Evolutionary conservation across 1,284 basidiomycete species (phyloP).

Genomic region (Fomes fomentarius): DNA sequence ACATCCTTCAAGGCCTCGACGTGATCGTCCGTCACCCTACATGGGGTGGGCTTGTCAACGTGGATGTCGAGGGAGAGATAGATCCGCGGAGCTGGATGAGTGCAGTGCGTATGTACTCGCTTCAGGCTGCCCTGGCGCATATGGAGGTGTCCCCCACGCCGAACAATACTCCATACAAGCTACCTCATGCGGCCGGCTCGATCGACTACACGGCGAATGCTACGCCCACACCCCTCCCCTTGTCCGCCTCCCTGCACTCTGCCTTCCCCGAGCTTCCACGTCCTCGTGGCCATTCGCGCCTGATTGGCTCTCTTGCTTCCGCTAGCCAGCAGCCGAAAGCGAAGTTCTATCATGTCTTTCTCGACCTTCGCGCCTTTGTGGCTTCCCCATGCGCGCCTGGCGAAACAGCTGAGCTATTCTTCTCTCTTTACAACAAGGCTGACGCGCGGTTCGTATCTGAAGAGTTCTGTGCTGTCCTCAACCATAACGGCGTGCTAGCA

Average conservation of each 20-base stretch:
- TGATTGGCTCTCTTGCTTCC: slow-evolving; percentile 47
- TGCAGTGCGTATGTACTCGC: slow-evolving; percentile 86
- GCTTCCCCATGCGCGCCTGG: slow-evolving; percentile 89
- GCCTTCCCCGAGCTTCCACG: slow-evolving; percentile 62
- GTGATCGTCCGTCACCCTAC: slow-evolving; percentile 94
- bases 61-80: slow-evolving; percentile 80
- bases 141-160: slow-evolving; percentile 56
- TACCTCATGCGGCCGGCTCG: slow-evolving; percentile 28
- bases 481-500: slow-evolving; percentile 88
- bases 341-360: slow-evolving; percentile 86
- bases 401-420: slow-evolving; percentile 92
- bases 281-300: slow-evolving; percentile 49
- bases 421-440: slow-evolving; percentile 89
- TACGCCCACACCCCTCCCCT: slow-evolving; percentile 50
- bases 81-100: slow-evolving; percentile 82
- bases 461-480: slow-evolving; percentile 89
- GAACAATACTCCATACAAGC: slow-evolving; percentile 29
- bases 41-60: slow-evolving; percentile 86
- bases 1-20: slow-evolving; percentile 91
- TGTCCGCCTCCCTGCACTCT: slow-evolving; percentile 57
- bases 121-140: slow-evolving; percentile 85
- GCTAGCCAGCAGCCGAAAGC: slow-evolving; percentile 46
- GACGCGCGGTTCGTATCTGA: slow-evolving; percentile 91
- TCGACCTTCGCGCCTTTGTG: slow-evolving; percentile 91
- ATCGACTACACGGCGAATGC: slow-evolving; percentile 40